phyloP scores from a whole-genome alignment of 352 stramenopile species.

The Phytophthora sojae region DNA sequence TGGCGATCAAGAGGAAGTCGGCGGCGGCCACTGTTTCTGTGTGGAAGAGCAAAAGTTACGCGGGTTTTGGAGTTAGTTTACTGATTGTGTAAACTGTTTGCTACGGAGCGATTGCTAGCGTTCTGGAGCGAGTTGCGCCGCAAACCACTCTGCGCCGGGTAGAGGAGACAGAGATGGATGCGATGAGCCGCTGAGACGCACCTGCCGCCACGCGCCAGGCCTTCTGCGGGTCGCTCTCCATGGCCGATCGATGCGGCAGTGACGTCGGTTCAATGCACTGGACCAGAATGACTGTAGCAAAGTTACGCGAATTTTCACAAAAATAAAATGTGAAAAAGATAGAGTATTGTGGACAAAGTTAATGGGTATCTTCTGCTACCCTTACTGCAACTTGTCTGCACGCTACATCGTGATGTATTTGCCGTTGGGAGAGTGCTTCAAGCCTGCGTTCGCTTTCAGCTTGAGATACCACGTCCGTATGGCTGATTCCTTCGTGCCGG shows the following conservation, averaged over 20 bases:
- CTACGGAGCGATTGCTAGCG: background rate
- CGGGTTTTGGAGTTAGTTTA: slow-evolving; percentile 9
- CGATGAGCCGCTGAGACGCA: slow-evolving; percentile 2
- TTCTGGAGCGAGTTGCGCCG: background rate
- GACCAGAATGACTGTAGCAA: slow-evolving; percentile 19
- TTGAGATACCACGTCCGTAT: too few relatives aligned
- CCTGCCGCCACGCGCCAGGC: slow-evolving; percentile 45
- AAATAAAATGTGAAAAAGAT: background rate
- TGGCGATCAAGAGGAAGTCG: slow-evolving; percentile 89
- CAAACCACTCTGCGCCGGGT: background rate
- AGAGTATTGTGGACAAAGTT: background rate
- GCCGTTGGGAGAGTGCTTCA: too few relatives aligned
- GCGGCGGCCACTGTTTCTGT: slow-evolving; percentile 73
- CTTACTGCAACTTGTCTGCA: too few relatives aligned
- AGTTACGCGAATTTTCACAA: background rate
- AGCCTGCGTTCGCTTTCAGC: too few relatives aligned
- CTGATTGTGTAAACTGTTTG: background rate
- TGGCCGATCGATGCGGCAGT: background rate
- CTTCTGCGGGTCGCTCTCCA: slow-evolving; percentile 14
- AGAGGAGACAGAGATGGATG: background rate
- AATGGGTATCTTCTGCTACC: background rate
- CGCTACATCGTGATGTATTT: too few relatives aligned
- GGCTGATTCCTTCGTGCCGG: too few relatives aligned
- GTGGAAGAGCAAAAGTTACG: slow-evolving; percentile 6
- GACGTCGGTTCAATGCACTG: slow-evolving; percentile 9